Evolutionary conservation across 257 asterid genomes (phyloP).

Genomic region (Oldenlandia corymbosa): DNA sequence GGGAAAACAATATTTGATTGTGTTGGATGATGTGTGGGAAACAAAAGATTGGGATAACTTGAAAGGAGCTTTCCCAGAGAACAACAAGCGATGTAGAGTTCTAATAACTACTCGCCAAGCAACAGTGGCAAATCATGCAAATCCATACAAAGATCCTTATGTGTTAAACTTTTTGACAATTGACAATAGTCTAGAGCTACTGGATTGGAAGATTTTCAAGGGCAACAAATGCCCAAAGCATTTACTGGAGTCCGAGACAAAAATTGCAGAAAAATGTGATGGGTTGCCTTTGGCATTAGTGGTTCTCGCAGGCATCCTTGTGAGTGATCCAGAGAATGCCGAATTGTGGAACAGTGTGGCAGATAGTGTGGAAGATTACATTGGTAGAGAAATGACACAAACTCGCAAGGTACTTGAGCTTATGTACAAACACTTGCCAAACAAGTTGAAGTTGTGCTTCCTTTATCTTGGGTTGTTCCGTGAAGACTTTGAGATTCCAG

Average conservation of each 20-base stretch:
- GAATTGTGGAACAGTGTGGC: conserved; percentile 8
- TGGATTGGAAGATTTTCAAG: conserved; percentile 16
- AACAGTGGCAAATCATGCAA: neutral
- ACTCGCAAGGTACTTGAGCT: conserved; percentile 1
- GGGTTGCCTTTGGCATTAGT: conserved; percentile 25
- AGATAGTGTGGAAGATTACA: neutral
- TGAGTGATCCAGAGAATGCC: neutral
- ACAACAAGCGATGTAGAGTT: conserved; percentile 2
- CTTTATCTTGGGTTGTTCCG: conserved; percentile 21
- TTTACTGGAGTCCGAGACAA: conserved; percentile 12
- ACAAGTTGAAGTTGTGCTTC: conserved; percentile 19
- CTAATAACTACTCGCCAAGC: neutral
- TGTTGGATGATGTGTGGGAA: conserved; percentile 55
- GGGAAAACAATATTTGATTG: conserved; percentile 36
- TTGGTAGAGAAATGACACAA: neutral
- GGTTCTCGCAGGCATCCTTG: conserved; percentile 10
- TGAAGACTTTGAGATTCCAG: too few relatives aligned
- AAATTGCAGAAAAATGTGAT: conserved; percentile 11
- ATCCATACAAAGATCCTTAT: neutral
- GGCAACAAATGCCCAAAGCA: conserved; percentile 9
- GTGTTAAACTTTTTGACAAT: neutral
- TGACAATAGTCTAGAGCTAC: conserved; percentile 6
- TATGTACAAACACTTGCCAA: conserved; percentile 22
- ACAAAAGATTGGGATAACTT: neutral
- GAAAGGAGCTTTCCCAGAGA: neutral